phyloP scores from a whole-genome alignment of 352 stramenopile species.

The Thalassiosira mediterranea region DNA sequence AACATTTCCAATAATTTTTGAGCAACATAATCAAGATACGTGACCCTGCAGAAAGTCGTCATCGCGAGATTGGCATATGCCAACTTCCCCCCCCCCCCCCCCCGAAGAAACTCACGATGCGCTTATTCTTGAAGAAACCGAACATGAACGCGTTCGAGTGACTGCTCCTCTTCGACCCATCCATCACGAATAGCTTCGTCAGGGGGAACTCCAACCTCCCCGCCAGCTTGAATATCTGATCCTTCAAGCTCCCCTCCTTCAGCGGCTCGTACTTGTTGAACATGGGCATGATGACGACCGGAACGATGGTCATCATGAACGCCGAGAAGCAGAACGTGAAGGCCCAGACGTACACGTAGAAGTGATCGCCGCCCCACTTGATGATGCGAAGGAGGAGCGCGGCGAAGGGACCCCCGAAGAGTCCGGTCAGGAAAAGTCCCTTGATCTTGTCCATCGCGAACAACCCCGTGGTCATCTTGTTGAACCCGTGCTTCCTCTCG shows the following conservation, averaged over 20 bases:
- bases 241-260: conserved; percentile 88
- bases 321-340: conserved; percentile 93
- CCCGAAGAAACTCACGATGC: conserved; percentile 86
- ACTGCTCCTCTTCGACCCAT: conserved; percentile 94
- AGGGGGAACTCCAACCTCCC: conserved; percentile 91
- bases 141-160: conserved; percentile 91
- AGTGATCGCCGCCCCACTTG: conserved; percentile 79
- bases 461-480: conserved; percentile 93
- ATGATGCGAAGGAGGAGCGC: conserved; percentile 85
- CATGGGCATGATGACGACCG: conserved; percentile 95
- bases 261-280: conserved; percentile 94
- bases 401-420: conserved; percentile 85
- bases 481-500: conserved; percentile 96
- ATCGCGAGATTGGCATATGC: too few relatives aligned
- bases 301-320: conserved; percentile 95
- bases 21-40: too few relatives aligned
- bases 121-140: conserved; percentile 96
- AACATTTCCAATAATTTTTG: too few relatives aligned
- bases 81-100: too few relatives aligned
- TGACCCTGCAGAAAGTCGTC: too few relatives aligned
- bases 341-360: conserved; percentile 93
- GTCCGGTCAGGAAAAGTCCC: conserved; percentile 87
- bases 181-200: conserved; percentile 97
- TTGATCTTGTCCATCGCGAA: conserved; percentile 97
- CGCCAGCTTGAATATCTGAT: conserved; percentile 91